Evolutionary conservation across 345 rosid genomes (phyloP), one percentile per base, ranked within the genome.

Genomic region (Anastatica hierochuntica): DNA sequence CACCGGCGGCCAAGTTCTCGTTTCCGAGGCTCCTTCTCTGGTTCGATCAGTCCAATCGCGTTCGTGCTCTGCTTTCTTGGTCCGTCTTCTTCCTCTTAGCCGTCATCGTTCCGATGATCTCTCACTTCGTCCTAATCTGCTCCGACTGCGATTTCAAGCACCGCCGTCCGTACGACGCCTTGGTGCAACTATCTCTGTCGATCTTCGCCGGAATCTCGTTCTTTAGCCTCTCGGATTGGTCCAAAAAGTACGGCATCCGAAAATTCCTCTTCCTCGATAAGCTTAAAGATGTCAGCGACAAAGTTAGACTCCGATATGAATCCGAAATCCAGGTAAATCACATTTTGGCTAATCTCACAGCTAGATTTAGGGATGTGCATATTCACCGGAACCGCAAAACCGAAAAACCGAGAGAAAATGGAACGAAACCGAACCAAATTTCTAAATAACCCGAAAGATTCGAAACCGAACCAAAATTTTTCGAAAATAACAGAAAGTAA

Each of bases 191-290:
- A 1, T 89, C 94, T 9, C 77, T 89, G 14, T 85, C 97, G 12
- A 73, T 74, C 16, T 89, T 77, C 49, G 85, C 95, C 6, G 63
- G 76, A 14, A 72, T 85, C 63, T 83, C 97, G 1, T 85, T 85
- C 51, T 1, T 78, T 5, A 62, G 77, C 56, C 74, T 89, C 26
- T 66, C 92, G 0, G 38, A 35, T 31, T 89, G 97, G 97, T 63
- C 74, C 2, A 76, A 76, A 18, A 83, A 67, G 60, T 85, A 78
- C 50, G 95, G 97, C 1, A 40, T 79, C 12, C 57, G 71, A 39
- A 77, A 53, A 58, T 81, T 89, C 50, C 73, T 89, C 10, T 85
- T 85, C 68, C 67, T 85, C 46, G 85, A 89, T 64, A 89, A 83
- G 70, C 62, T 85, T 20, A 48, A 69, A 29, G 78, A 77, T 50